Percentiles rank a stretch among this genome's conserved stretches.
Conservation (phyloP, 2,329 filamentous ascomycete species). For the Penicillium sumatraense region DNA sequence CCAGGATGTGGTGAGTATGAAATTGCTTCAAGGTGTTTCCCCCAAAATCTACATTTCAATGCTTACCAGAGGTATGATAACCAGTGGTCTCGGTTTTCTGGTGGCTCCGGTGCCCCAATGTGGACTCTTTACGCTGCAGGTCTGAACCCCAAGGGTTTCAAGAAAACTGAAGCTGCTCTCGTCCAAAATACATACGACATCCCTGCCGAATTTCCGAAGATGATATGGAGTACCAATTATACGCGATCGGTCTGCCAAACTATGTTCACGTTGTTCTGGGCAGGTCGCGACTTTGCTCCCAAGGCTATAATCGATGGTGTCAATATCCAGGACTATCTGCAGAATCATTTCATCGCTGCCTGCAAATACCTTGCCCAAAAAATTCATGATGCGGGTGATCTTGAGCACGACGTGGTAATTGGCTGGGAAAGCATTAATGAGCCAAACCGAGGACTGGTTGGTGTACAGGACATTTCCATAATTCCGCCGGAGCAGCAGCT, state of each 20-base stretch:
- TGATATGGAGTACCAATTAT: slow-evolving; percentile 99
- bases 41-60: neutral
- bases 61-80: slow-evolving; percentile 30
- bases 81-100: slow-evolving; percentile 91
- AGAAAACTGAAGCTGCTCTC: slow-evolving; percentile 84
- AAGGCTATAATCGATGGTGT: slow-evolving; percentile 93
- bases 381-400: slow-evolving; percentile 86
- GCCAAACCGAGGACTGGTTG: slow-evolving; percentile 85
- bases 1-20: slow-evolving; percentile 85
- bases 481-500: slow-evolving; percentile 87
- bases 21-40: too few relatives aligned
- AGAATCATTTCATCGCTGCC: slow-evolving; percentile 81
- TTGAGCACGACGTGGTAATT: slow-evolving; percentile 84
- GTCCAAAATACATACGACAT: slow-evolving; percentile 94
- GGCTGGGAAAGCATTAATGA: slow-evolving; percentile 98
- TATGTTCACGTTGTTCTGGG: slow-evolving; percentile 95
- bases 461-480: slow-evolving; percentile 76
- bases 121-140: slow-evolving; percentile 97
- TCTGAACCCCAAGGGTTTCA: slow-evolving; percentile 83
- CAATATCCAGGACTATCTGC: slow-evolving; percentile 96
- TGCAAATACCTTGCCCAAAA: slow-evolving; percentile 79
- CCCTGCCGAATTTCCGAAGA: slow-evolving; percentile 87
- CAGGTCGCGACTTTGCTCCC: slow-evolving; percentile 86
- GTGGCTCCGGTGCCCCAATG: slow-evolving; percentile 93
- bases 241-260: slow-evolving; percentile 82